These are phyloP conservation scores for Mycogone perniciosa DNA, from an alignment of 2,329 filamentous ascomycete genomes.

Conservation along the genomic window DNA sequence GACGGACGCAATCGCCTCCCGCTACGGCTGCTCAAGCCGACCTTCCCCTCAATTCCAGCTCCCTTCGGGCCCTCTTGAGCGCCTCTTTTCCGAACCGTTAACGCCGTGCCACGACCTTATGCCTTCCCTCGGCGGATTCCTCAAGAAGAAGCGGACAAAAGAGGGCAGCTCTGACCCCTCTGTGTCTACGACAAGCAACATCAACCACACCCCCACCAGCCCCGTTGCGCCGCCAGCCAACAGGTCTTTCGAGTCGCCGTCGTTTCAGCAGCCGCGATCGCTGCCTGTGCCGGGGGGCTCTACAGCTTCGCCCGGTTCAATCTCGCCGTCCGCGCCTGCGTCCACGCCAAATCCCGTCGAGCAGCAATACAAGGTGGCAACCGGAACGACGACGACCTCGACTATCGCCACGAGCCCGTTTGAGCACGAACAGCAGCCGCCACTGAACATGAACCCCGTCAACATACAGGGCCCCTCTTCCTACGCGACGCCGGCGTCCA, in stretches of 20 bases:
- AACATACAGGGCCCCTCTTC: slow-evolving; percentile 21
- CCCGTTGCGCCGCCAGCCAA: slow-evolving; percentile 42
- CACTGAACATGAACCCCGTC: slow-evolving; percentile 22
- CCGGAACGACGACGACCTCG: slow-evolving; percentile 3
- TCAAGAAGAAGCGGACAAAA: slow-evolving; percentile 99
- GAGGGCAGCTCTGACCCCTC: slow-evolving; percentile 70
- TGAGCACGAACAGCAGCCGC: slow-evolving; percentile 29
- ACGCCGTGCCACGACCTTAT: slow-evolving; percentile 43
- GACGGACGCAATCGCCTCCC: not conserved
- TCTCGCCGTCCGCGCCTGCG: slow-evolving; percentile 16
- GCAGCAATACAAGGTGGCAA: not conserved
- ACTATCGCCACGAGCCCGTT: slow-evolving; percentile 12
- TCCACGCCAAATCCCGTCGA: slow-evolving; percentile 11
- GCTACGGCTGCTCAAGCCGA: not conserved
- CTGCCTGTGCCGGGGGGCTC: slow-evolving; percentile 15
- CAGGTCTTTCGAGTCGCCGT: slow-evolving; percentile 42
- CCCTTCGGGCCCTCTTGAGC: slow-evolving; percentile 5
- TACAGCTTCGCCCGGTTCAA: slow-evolving; percentile 11
- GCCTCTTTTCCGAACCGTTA: not conserved
- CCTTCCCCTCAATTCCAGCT: slow-evolving; percentile 4
- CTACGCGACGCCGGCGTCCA: slow-evolving; percentile 23
- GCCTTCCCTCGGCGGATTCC: slow-evolving; percentile 90
- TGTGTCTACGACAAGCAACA: slow-evolving; percentile 34
- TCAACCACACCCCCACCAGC: slow-evolving; percentile 41
- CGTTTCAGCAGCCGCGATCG: slow-evolving; percentile 19